Conservation (phyloP, 305 asterid species). For the Solanum hybrid region DNA sequence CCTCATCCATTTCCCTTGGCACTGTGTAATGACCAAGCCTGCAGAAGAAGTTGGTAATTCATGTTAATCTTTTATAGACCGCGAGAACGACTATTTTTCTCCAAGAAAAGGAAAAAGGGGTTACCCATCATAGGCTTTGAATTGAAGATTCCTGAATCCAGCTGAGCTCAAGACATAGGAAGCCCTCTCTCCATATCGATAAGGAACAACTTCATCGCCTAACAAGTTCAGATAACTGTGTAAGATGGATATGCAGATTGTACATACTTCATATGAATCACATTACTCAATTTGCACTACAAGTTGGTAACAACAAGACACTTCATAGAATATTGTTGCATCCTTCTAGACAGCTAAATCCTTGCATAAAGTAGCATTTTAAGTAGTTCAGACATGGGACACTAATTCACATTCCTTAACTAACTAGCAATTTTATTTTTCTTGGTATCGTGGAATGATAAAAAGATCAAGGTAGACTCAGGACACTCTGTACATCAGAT, state of each 20-base stretch:
- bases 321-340: not conserved
- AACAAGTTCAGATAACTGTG: constrained; percentile 5
- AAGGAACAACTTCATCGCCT: constrained; percentile 94
- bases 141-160: constrained; percentile 68
- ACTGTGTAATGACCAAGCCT: constrained; percentile 96
- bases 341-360: not conserved
- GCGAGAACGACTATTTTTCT: not conserved
- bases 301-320: not conserved
- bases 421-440: not conserved
- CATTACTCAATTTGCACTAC: not conserved
- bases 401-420: not conserved
- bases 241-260: not conserved
- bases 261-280: not conserved
- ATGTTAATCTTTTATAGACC: not conserved
- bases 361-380: not conserved
- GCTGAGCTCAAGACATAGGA: constrained; percentile 61
- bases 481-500: not conserved
- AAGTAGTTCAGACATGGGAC: not conserved
- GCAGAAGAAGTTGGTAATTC: constrained; percentile 7
- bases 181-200: constrained; percentile 67
- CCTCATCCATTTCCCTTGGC: constrained; percentile 95
- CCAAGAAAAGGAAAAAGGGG: not conserved
- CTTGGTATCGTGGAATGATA: not conserved
- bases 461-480: not conserved
- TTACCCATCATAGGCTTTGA: constrained; percentile 82